Base-by-base conservation (phyloP, 2,329 filamentous ascomycete species). In the Pyricularia sp. region DNA sequence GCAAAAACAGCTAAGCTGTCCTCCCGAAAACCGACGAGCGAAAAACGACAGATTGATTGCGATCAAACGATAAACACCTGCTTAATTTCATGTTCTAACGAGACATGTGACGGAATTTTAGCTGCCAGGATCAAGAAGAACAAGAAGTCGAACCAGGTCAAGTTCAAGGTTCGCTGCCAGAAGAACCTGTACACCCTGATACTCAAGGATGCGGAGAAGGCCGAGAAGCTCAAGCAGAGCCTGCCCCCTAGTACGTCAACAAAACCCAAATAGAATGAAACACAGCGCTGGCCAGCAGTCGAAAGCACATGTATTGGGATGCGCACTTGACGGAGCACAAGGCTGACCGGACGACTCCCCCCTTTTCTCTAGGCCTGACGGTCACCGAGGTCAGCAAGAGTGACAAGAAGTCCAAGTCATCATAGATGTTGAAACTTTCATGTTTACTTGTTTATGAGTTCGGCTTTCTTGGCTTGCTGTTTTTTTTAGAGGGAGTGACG, bases 101-200 rank as follows among this genome's bases (percentile, higher is more conserved):
- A 64, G 57, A 61, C 40, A 59, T 68, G 74, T 64, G 60, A 35
- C 60, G 19, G 7, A n/a, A 8, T 57, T 35, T 69, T 74, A 93
- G 90, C 90, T 81, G 90, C 90, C 77, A 88, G 90, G 80, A 91
- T 93, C 85, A 93, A 97, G 92, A 94, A 96, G 87, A 96, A 88
- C 88, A 89, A 88, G 81, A 88, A 89, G 83, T 83, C 84, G 77
- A 86, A 88, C 79, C 88, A 93, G 85, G 93, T 94, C 88, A 99
- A 99, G 90, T 97, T 99, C 92, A 99, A 99, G 91, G 93, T 99
- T 86, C 91, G 94, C 81, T 97, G 94, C 89, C 85, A 91, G 79
- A 87, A 88, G 77, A 88, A 94, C 85, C 85, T 99, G 73, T 99
- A 99, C 90, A 97, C 94, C 73, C 88, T 99, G 74, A 90, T 96